phyloP scores from a whole-genome alignment of 2,329 filamentous ascomycete species.

The Penicillium sp. region DNA sequence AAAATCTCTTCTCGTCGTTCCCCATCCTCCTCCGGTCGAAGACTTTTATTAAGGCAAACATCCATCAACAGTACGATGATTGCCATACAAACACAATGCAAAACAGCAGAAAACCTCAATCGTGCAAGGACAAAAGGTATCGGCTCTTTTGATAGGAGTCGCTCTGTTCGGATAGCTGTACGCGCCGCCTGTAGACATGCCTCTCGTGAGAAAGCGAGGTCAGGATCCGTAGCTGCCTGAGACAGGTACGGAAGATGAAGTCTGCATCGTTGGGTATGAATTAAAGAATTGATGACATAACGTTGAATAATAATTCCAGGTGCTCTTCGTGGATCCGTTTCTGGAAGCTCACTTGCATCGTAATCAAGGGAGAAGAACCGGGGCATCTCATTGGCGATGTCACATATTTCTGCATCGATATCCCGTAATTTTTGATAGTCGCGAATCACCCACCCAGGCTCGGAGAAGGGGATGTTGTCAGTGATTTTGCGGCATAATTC shows the following conservation, averaged over 20 bases:
- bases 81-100: slow-evolving; percentile 40
- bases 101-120: slow-evolving; percentile 28
- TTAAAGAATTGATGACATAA: slow-evolving; percentile 35
- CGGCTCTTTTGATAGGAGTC: slow-evolving; percentile 18
- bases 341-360: slow-evolving; percentile 1
- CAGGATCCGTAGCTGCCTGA: slow-evolving; percentile 26
- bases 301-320: slow-evolving; percentile 31
- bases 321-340: slow-evolving; percentile 7
- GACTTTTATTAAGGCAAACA: slow-evolving; percentile 31
- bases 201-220: slow-evolving; percentile 35
- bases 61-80: slow-evolving; percentile 42
- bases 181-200: slow-evolving; percentile 37
- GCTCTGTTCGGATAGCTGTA: slow-evolving; percentile 29
- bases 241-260: slow-evolving; percentile 41
- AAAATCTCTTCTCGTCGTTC: slow-evolving; percentile 31
- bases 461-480: slow-evolving; percentile 31
- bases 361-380: slow-evolving; percentile 33
- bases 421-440: slow-evolving; percentile 34
- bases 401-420: slow-evolving; percentile 35
- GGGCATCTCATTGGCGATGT: slow-evolving; percentile 31
- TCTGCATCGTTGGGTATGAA: slow-evolving; percentile 38
- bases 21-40: slow-evolving; percentile 25
- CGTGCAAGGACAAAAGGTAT: slow-evolving; percentile 23
- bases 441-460: slow-evolving; percentile 11
- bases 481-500: slow-evolving; percentile 39